A percentile compares a stretch with the other conserved stretches of the same genome.
phyloP scores from a whole-genome alignment of 352 stramenopile genomes.

The Globisporangium polare region DNA sequence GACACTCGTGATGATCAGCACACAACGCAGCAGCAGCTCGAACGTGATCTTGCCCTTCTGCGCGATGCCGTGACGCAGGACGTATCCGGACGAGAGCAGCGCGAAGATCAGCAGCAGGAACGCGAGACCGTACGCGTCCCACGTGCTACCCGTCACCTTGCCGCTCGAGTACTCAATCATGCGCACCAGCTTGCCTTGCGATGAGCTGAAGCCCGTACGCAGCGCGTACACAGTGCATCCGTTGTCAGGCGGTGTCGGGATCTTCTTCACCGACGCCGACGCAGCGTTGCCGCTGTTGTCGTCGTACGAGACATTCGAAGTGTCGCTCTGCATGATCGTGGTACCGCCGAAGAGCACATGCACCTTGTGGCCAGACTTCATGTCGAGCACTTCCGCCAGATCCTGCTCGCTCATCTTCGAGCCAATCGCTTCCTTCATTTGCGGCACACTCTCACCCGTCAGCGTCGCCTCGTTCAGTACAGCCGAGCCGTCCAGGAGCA shows the following conservation, averaged over 20 bases:
- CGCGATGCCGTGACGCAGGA: slow-evolving; percentile 87
- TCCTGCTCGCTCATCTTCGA: slow-evolving; percentile 74
- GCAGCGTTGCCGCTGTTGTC: not conserved
- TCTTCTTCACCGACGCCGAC: slow-evolving; percentile 21
- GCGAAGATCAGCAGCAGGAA: slow-evolving; percentile 96
- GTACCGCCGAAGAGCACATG: slow-evolving; percentile 93
- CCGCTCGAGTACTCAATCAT: slow-evolving; percentile 98
- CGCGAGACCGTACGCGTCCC: slow-evolving; percentile 96
- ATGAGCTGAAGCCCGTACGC: slow-evolving; percentile 96
- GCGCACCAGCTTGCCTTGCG: slow-evolving; percentile 97
- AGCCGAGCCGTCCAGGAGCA: slow-evolving; percentile 93
- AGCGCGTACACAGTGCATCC: slow-evolving; percentile 95
- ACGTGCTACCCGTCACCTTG: slow-evolving; percentile 93
- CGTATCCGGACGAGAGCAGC: slow-evolving; percentile 91
- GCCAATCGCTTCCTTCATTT: slow-evolving; percentile 95
- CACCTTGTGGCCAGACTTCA: slow-evolving; percentile 87
- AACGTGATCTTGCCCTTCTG: slow-evolving; percentile 93
- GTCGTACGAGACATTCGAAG: slow-evolving; percentile 25
- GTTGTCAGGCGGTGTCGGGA: slow-evolving; percentile 83
- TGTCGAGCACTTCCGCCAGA: slow-evolving; percentile 67
- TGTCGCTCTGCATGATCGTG: slow-evolving; percentile 86
- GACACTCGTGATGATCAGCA: slow-evolving; percentile 99
- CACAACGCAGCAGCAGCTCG: slow-evolving; percentile 95
- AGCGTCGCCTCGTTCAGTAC: slow-evolving; percentile 99
- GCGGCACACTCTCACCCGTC: slow-evolving; percentile 97